phyloP scores from a whole-genome alignment of 116 monocot genomes.

The Cymodocea nodosa region DNA sequence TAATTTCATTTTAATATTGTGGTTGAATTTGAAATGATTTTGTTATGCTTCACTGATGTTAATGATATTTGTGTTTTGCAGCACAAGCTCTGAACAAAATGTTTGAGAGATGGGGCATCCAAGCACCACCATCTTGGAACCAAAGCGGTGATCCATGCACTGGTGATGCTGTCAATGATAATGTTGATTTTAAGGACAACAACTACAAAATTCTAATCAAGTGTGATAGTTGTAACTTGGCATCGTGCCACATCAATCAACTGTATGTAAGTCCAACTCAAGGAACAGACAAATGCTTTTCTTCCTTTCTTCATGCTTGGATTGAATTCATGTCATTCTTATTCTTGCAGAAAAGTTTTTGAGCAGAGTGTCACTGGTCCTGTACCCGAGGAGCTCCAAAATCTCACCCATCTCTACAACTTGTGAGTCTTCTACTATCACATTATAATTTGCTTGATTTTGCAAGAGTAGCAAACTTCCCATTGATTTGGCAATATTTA shows the following conservation, averaged over 20 bases:
- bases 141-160: conserved; percentile 39
- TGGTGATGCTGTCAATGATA: conserved; percentile 17
- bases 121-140: conserved; percentile 27
- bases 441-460: background rate
- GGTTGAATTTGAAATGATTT: too few species aligned
- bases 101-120: conserved; percentile 6
- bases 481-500: background rate
- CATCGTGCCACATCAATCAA: conserved; percentile 34
- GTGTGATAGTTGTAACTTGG: conserved; percentile 20
- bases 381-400: conserved; percentile 56
- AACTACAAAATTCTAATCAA: conserved; percentile 31
- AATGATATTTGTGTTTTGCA: too few species aligned
- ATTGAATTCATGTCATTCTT: background rate
- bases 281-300: background rate
- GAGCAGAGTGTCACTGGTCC: conserved; percentile 31
- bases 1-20: too few species aligned
- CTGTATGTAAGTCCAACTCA: conserved; percentile 13
- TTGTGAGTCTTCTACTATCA: conserved; percentile 19
- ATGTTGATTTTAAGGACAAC: too few species aligned
- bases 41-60: too few species aligned
- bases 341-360: conserved; percentile 32
- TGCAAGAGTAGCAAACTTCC: too few species aligned
- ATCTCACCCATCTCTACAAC: conserved; percentile 26
- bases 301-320: background rate
- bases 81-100: too few species aligned